Conservation (phyloP, 1,284 basidiomycete species). For the Apiotrichum sp. region DNA sequence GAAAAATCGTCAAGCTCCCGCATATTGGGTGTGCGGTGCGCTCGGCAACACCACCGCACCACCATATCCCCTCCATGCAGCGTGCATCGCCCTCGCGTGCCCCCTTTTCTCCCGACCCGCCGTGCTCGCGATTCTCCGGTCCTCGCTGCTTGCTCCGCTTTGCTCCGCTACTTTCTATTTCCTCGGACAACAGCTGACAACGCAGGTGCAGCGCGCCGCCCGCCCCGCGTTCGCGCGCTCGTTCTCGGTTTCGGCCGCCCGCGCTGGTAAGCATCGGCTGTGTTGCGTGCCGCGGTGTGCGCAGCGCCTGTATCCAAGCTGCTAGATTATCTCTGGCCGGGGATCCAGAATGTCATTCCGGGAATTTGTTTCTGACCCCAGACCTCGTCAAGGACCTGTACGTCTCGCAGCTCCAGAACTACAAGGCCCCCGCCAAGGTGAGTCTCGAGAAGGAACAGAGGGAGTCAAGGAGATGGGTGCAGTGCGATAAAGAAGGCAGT, state of each 20-base stretch:
- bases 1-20: too few relatives aligned
- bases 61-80: too few relatives aligned
- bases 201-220: slow-evolving; percentile 32
- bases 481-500: too few relatives aligned
- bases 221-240: slow-evolving; percentile 41
- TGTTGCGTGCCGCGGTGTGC: too few relatives aligned
- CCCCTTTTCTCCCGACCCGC: neutral
- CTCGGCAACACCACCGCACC: too few relatives aligned
- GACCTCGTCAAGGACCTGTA: slow-evolving; percentile 92
- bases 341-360: too few relatives aligned
- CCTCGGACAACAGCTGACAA: neutral
- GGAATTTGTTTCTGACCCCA: slow-evolving; percentile 37
- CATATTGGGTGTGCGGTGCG: too few relatives aligned
- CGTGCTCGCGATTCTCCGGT: neutral
- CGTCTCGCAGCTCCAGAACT: slow-evolving; percentile 79
- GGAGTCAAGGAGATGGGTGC: neutral
- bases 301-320: too few relatives aligned
- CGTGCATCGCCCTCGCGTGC: too few relatives aligned
- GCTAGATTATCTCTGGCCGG: too few relatives aligned
- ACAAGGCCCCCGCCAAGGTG: slow-evolving; percentile 59
- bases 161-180: too few relatives aligned
- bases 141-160: neutral
- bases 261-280: slow-evolving; percentile 55
- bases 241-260: slow-evolving; percentile 61
- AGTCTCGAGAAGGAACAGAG: slow-evolving; percentile 12